Evolutionary conservation across 2,329 filamentous ascomycete species (phyloP).

Genomic region (Colletotrichum musicola): DNA sequence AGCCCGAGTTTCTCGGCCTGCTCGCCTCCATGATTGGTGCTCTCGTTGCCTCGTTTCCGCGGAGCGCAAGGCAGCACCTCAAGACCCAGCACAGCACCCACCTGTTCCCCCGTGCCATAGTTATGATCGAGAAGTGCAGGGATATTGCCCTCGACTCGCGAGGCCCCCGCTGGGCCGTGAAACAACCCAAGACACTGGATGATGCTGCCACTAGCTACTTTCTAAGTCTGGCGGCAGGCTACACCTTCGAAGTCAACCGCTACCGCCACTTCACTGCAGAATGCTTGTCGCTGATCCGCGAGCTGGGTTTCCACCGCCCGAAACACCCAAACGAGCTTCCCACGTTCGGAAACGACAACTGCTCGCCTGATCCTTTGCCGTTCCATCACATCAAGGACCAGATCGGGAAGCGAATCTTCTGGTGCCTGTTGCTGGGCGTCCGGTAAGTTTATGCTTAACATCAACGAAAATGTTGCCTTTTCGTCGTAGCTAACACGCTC

Average conservation of each 20-base stretch:
- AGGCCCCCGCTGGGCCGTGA: slow-evolving; percentile 64
- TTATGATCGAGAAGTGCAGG: slow-evolving; percentile 78
- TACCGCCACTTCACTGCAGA: slow-evolving; percentile 80
- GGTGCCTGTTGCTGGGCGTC: slow-evolving; percentile 82
- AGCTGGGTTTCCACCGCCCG: slow-evolving; percentile 74
- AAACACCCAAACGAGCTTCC: slow-evolving; percentile 56
- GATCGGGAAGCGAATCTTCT: slow-evolving; percentile 84
- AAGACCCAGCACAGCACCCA: slow-evolving; percentile 74
- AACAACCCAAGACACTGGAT: slow-evolving; percentile 62
- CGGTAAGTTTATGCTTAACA: slow-evolving; percentile 58
- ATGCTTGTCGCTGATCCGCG: slow-evolving; percentile 75
- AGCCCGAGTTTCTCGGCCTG: slow-evolving; percentile 76
- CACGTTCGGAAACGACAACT: slow-evolving; percentile 55
- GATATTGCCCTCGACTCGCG: slow-evolving; percentile 77
- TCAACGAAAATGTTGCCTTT: background rate
- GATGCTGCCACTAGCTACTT: slow-evolving; percentile 82
- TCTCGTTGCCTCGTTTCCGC: slow-evolving; percentile 81
- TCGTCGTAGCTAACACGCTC: slow-evolving; percentile 37
- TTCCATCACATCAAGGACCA: slow-evolving; percentile 80
- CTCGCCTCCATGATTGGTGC: slow-evolving; percentile 80
- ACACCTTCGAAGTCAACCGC: slow-evolving; percentile 76
- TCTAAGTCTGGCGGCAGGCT: slow-evolving; percentile 74
- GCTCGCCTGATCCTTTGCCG: slow-evolving; percentile 55
- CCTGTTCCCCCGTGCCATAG: slow-evolving; percentile 76
- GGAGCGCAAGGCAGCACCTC: slow-evolving; percentile 77